Evolutionary conservation across 495 filamentous ascomycete species (phyloP), one percentile per base, ranked within the genome.

Genomic region (Saxispiralis lemnorum): DNA sequence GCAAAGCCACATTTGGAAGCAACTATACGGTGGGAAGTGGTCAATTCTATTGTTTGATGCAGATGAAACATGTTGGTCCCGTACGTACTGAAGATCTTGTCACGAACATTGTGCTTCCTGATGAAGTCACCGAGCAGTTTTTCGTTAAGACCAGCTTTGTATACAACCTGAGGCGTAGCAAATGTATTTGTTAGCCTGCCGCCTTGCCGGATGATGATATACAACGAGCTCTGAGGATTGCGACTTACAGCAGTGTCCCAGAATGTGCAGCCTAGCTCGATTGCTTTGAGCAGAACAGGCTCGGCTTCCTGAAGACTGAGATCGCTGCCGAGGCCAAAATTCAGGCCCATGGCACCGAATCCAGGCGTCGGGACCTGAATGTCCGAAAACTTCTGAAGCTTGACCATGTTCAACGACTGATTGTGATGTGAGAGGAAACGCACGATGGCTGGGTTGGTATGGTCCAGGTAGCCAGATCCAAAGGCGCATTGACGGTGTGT

Each of bases 161-260:
- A 70, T 6, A 64, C 63, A 36, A 7, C 12, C n/a, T n/a, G n/a
- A n/a, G 21, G 63, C 61, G 47, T 57, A 51, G 40, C 67, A 67
- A 10, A 63, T 60, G 32, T 45, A n/a, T n/a, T n/a, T n/a, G n/a
- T n/a, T n/a, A n/a, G n/a, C n/a, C n/a, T n/a, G n/a, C n/a, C n/a
- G n/a, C n/a, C n/a, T n/a, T n/a, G n/a, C n/a, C n/a, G n/a, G n/a
- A n/a, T n/a, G n/a, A n/a, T n/a, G n/a, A n/a, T n/a, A n/a, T n/a
- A n/a, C n/a, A n/a, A n/a, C n/a, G n/a, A n/a, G n/a, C n/a, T n/a
- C n/a, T n/a, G n/a, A n/a, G n/a, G n/a, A n/a, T n/a, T n/a, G n/a
- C n/a, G n/a, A n/a, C n/a, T n/a, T n/a, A 66, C 66, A 35, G 67
- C 67, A 32, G 66, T 69, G 44, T 70, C 67, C 67, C 67, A 70